Base-by-base conservation (phyloP, 2,329 filamentous ascomycete species). In the Zopfia rhizophila region DNA sequence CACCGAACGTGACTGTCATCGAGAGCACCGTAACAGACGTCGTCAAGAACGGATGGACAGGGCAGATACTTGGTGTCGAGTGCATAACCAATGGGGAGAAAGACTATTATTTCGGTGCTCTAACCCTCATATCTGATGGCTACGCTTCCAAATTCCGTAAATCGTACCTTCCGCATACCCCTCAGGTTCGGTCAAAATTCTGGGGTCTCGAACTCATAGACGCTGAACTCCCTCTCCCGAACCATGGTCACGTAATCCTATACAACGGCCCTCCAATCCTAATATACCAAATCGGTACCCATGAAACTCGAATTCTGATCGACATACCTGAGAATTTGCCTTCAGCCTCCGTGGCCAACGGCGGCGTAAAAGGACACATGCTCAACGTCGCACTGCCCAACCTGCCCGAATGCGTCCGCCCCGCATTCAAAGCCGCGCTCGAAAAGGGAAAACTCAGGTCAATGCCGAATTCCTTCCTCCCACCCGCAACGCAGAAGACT, bases 381-480 rank as follows among this genome's bases (percentile, higher is more conserved):
- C 77, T 82, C 49, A 90, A 93, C 58, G 81, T 86, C 3, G 89
- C 96, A 11, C 76, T 97, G 1, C 92, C 93, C 0, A 81, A 83
- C 0, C 80, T 99, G 1, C 94, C 94, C 0, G 70, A 81, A 14
- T 77, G 79, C 40, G 82, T 96, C 1, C 88, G 83, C 46, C 87
- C 91, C 0, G 84, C 86, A 4, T 92, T 96, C 71, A 75, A 80
- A 55, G 82, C 80, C 24, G 94, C 94, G 2, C 78, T 99, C 7
- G 89, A 89, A 36, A 67, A 87, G 55, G 89, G 89, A 61, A 85
- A 85, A 58, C 83, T 97, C 49, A 87, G 91, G 12, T 90, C 85
- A 60, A 99, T 99, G 94, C 94, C 94, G 39, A 99, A 97, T 75
- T 93, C 88, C 51, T 99, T 89, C 80, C 83, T 99, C 2, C 92